phyloP scores from a whole-genome alignment of 1,284 basidiomycete species.

The Trametes pubescens region DNA sequence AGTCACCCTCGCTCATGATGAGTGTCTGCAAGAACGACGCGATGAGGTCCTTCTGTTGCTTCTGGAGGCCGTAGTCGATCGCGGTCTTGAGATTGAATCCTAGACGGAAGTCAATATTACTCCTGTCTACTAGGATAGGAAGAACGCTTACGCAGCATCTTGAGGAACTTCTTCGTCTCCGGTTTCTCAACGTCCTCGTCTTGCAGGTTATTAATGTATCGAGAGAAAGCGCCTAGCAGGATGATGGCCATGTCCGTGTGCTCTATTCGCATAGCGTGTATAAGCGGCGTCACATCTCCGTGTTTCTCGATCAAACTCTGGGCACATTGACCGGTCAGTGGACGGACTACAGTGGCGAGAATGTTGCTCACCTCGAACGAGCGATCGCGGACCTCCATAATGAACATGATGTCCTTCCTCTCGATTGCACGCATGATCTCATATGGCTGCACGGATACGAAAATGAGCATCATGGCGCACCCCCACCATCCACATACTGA shows the following conservation, averaged over 20 bases:
- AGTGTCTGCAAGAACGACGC: constrained; percentile 85
- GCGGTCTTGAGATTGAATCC: constrained; percentile 83
- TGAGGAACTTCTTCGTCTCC: constrained; percentile 69
- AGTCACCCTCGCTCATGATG: constrained; percentile 87
- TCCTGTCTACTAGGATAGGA: constrained; percentile 3
- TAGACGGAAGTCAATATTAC: constrained; percentile 40
- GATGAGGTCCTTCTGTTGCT: constrained; percentile 78
- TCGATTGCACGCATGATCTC: constrained; percentile 81
- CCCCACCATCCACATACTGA: constrained; percentile 35
- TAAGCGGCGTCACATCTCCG: constrained; percentile 77
- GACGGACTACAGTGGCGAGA: constrained; percentile 3
- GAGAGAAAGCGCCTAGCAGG: constrained; percentile 80
- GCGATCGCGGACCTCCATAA: constrained; percentile 81
- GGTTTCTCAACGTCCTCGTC: constrained; percentile 73
- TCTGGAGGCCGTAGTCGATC: constrained; percentile 81
- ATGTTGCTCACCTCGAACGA: constrained; percentile 71
- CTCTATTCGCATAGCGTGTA: constrained; percentile 85
- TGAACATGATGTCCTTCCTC: constrained; percentile 72
- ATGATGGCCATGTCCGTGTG: constrained; percentile 78
- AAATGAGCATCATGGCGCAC: background rate
- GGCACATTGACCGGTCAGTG: constrained; percentile 2
- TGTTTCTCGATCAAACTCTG: constrained; percentile 77
- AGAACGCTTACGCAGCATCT: constrained; percentile 68
- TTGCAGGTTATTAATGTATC: constrained; percentile 80
- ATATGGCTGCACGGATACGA: constrained; percentile 61